Percentiles rank a stretch among this genome's conserved stretches.
These are phyloP conservation scores for Trypanosoma boissoni DNA, from an alignment of 208 protist genomes.

Conservation along the genomic window DNA sequence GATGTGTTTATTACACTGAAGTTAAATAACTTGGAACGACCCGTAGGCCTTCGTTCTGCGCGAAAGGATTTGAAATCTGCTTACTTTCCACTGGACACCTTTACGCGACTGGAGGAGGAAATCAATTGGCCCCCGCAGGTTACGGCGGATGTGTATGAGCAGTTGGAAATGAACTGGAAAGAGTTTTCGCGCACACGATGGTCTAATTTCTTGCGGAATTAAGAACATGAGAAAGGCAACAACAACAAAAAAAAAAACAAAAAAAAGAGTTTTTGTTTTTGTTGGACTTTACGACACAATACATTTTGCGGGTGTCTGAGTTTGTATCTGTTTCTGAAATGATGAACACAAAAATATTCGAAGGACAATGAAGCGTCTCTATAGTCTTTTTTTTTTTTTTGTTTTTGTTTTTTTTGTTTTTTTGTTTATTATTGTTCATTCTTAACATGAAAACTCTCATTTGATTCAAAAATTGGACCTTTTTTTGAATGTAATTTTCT, in stretches of 20 bases:
- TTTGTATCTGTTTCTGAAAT: no score
- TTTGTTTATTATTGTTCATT: background rate
- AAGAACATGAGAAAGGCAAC: conserved; percentile 9
- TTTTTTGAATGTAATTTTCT: no score
- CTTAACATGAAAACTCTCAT: no score
- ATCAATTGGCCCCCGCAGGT: conserved; percentile 91
- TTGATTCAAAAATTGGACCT: no score
- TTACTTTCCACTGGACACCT: conserved; percentile 85
- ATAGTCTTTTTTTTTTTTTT: conserved; percentile 3
- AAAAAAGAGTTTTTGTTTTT: background rate
- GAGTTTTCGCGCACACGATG: conserved; percentile 90
- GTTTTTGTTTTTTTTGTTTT: conserved; percentile 13
- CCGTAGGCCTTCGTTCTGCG: conserved; percentile 33
- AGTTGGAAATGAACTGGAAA: conserved; percentile 92
- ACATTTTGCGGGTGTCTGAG: no score
- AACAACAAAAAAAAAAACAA: background rate
- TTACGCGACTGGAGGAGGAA: conserved; percentile 83
- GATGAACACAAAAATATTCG: no score
- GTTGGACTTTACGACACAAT: background rate
- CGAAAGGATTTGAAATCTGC: conserved; percentile 45
- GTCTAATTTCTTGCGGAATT: conserved; percentile 85
- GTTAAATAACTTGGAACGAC: conserved; percentile 72
- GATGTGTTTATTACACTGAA: conserved; percentile 79
- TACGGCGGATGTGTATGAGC: conserved; percentile 80
- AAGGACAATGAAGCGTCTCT: no score